A percentile compares a stretch with the other conserved stretches of the same genome.
phyloP scores from a whole-genome alignment of 352 stramenopile genomes.

The Phytopythium boreale region DNA sequence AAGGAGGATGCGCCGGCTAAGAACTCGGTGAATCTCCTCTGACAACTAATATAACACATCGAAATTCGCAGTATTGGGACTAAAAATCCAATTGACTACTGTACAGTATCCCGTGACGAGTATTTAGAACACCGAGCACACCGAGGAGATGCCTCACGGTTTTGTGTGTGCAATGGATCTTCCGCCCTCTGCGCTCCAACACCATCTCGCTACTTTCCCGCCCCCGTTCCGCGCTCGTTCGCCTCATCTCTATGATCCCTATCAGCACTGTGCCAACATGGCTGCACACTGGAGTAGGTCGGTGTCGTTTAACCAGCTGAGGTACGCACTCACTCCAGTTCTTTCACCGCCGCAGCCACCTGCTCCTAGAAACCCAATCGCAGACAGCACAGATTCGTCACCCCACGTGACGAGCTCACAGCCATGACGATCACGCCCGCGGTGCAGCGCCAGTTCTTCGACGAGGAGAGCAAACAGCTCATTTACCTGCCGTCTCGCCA shows the following conservation, averaged over 20 bases:
- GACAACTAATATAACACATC: background rate
- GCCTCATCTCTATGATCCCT: background rate
- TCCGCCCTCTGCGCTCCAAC: background rate
- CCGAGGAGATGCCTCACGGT: background rate
- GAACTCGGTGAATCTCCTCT: background rate
- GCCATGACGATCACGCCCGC: slow-evolving; percentile 38
- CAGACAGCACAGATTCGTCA: background rate
- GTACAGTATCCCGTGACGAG: too few species aligned
- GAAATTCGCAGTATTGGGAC: background rate
- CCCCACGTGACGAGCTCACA: background rate
- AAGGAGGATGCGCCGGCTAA: background rate
- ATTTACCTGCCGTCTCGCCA: slow-evolving; percentile 26
- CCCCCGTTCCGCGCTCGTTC: background rate
- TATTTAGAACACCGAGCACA: background rate
- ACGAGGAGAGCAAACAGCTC: slow-evolving; percentile 28
- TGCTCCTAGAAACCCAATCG: slow-evolving; percentile 3
- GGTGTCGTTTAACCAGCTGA: background rate
- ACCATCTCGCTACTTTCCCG: background rate
- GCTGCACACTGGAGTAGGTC: background rate
- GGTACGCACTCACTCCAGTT: background rate
- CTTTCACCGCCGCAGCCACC: background rate
- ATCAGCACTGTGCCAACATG: background rate
- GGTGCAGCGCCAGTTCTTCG: slow-evolving; percentile 32
- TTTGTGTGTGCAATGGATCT: background rate
- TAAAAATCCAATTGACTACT: background rate